Base-by-base conservation (phyloP, 208 protist genomes). In the Trypanosoma platydactyli region DNA sequence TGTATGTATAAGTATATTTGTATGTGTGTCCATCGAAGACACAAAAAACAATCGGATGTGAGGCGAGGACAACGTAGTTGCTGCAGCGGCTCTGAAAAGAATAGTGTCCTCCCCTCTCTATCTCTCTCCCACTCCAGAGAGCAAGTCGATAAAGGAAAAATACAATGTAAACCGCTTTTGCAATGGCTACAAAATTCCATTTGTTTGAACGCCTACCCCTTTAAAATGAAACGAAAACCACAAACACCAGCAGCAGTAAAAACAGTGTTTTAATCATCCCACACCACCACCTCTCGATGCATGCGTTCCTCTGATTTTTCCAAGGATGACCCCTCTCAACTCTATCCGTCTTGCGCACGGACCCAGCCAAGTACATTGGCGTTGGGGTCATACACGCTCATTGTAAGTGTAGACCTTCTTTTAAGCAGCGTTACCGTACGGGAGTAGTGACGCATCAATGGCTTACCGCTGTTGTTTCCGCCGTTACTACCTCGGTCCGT, bases 301-400 rank as follows among this genome's bases (percentile, higher is more conserved):
- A 40, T 64, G 38, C 18, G 29, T 48, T 64, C 35, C 51, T 53
- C 5, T 44, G 13, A 46, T 5, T 56, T 2, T 27, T 56, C 16
- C 42, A n/a, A n/a, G n/a, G n/a, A n/a, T n/a, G n/a, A n/a, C n/a
- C n/a, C n/a, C n/a, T n/a, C 11, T 59, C 22, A 24, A 24, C 5
- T 15, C 13, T 54, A 6, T 13, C 5, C 18, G 29, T 54, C 3
- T 60, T 18, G 60, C 11, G 52, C 63, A 41, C 63, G 53, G 41
- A 68, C 52, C 52, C 63, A 68, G 52, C 63, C 63, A 53, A 58
- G 52, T 18, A 68, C 42, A 1, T n/a, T 68, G 29, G 52, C 63
- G 5, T n/a, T 0, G 11, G 40, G 24, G 27, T 68, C 52, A 16
- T 60, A 9, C 51, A 68, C 52, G n/a, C n/a, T 29, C 33, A 68